Base-by-base conservation (phyloP, 164 flowering plant genomes). In the Brasenia schreberi region DNA sequence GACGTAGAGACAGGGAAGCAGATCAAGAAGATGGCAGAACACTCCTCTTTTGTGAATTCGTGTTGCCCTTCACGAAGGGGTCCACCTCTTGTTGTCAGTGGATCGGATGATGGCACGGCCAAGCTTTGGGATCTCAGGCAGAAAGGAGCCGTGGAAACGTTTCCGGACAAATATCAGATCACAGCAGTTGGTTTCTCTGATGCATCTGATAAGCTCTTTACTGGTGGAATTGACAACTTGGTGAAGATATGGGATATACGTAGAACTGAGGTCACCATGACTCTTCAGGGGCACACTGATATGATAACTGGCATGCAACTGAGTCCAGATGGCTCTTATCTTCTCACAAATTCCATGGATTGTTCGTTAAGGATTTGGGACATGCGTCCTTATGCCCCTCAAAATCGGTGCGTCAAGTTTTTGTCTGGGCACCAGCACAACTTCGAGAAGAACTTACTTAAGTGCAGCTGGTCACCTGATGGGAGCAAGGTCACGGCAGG, bases 241-340 rank as follows among this genome's bases (percentile, higher is more conserved):
- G 85, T 94, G 17, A 94, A 94, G 76, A 88, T 94, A 27, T 61
- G 63, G 63, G 99, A 94, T 76, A 23, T 94, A 68, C 86, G 97
- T 0, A 82, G 92, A 65, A 84, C 83, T 69, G 97, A 94, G 74
- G 96, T 88, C 11, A 83, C 82, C 19, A 87, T 94, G 99, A 89
- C 87, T 23, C 99, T 94, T 62, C 85, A 87, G 66, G 97, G 99
- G 17, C 99, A 94, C 72, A 83, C 85, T 43, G 96, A 91, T 71
- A 89, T 84, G 84, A 85, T 94, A 64, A 94, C 99, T 0, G 87
- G 89, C 39, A 89, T 94, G 99, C 87, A 85, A 71, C 70, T 91
- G 81, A 94, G 97, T 69, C 96, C 99, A 6, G 99, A 94, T 82
- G 99, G 99, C n/a, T 94, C 97, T 7, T 94, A 94, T 71, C 96